Evolutionary conservation across 2,329 filamentous ascomycete species (phyloP).

Genomic region (Pezicula carpinea): DNA sequence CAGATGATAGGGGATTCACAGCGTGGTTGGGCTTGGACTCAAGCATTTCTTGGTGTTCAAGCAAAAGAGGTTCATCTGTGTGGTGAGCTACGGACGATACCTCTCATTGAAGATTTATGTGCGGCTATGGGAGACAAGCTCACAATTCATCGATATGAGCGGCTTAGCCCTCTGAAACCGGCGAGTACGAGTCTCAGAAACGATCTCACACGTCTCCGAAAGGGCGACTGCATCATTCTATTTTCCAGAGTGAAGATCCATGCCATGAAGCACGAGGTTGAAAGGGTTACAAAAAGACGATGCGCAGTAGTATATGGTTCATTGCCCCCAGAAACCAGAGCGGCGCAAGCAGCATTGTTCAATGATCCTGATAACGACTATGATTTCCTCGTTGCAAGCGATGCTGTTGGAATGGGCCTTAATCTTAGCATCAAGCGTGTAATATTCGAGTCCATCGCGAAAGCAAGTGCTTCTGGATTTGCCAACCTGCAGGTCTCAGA

Average conservation of each 20-base stretch:
- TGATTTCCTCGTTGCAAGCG: conserved; percentile 87
- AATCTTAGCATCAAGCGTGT: conserved; percentile 90
- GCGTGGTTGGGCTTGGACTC: conserved; percentile 92
- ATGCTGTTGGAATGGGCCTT: conserved; percentile 95
- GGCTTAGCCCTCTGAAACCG: conserved; percentile 72
- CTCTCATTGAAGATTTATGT: conserved; percentile 73
- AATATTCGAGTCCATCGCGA: conserved; percentile 75
- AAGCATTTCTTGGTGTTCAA: conserved; percentile 80
- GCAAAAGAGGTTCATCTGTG: conserved; percentile 91
- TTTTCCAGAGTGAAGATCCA: conserved; percentile 85
- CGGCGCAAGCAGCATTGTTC: conserved; percentile 86
- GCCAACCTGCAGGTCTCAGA: conserved; percentile 66
- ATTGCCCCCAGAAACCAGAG: conserved; percentile 86
- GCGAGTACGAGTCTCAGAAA: conserved; percentile 59
- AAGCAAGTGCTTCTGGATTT: conserved; percentile 59
- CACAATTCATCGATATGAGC: conserved; percentile 75
- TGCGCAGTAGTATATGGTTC: conserved; percentile 93
- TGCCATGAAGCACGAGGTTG: conserved; percentile 71
- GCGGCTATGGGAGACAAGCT: conserved; percentile 77
- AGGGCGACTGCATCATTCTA: conserved; percentile 85
- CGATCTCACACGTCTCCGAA: conserved; percentile 63
- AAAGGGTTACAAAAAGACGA: conserved; percentile 67
- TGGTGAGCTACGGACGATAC: conserved; percentile 79
- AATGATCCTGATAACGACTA: conserved; percentile 96
- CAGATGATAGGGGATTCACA: conserved; percentile 85